A percentile compares a stretch with the other conserved stretches of the same genome.
Evolutionary conservation across 768 basidiomycete genomes (phyloP).

Genomic region (Obba rivulosa): DNA sequence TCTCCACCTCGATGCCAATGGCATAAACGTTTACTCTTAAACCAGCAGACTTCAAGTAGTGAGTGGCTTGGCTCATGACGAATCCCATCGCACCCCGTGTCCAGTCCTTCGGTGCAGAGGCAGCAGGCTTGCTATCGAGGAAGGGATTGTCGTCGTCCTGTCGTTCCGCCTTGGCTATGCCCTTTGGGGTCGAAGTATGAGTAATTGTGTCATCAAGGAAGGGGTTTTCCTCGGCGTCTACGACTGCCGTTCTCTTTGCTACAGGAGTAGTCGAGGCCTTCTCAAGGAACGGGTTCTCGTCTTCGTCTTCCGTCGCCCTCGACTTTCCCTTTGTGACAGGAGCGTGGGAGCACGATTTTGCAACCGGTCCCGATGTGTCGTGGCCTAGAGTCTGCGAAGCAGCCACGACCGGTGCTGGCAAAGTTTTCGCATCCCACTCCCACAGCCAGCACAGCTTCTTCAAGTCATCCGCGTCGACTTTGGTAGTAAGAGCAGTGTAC

Average conservation of each 20-base stretch:
- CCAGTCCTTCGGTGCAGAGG: conserved; percentile 52
- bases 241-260: conserved; percentile 5
- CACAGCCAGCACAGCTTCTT: conserved; percentile 80
- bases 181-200: neutral
- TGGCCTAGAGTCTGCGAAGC: no score
- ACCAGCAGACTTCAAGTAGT: conserved; percentile 59
- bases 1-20: conserved; percentile 82
- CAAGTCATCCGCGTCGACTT: conserved; percentile 65
- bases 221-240: conserved; percentile 61
- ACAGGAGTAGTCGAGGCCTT: conserved; percentile 23
- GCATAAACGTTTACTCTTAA: conserved; percentile 78
- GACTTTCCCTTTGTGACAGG: conserved; percentile 3
- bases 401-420: conserved; percentile 25
- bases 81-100: conserved; percentile 77
- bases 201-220: conserved; percentile 49
- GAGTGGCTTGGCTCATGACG: conserved; percentile 64
- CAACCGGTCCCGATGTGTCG: no score
- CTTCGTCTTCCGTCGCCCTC: conserved; percentile 12
- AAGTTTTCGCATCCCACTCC: conserved; percentile 70
- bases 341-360: no score
- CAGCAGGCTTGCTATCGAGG: conserved; percentile 35
- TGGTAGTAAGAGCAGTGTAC: conserved; percentile 60
- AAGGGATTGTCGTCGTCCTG: conserved; percentile 69
- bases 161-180: neutral
- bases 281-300: conserved; percentile 44